Conservation (phyloP, 2,329 filamentous ascomycete genomes). For the Calonectria naviculata region DNA sequence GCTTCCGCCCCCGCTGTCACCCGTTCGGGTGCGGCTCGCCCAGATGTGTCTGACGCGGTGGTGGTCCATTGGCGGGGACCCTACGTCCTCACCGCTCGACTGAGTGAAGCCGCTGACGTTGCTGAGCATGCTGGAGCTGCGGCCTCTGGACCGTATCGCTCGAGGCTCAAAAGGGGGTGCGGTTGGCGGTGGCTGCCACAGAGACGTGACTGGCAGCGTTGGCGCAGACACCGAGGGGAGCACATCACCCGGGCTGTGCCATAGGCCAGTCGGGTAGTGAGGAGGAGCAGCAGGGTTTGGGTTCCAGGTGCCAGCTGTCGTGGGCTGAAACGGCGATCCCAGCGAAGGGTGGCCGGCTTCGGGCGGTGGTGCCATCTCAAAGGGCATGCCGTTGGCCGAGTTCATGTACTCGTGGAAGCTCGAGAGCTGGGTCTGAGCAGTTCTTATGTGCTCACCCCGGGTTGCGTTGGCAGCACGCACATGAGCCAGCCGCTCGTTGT, state of each 20-base stretch:
- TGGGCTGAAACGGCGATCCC: constrained; percentile 38
- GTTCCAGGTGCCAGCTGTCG: constrained; percentile 45
- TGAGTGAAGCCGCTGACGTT: constrained; percentile 75
- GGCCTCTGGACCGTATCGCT: constrained; percentile 60
- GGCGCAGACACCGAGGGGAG: constrained; percentile 45
- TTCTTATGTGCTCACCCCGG: constrained; percentile 44
- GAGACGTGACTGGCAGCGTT: constrained; percentile 44
- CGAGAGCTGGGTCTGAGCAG: constrained; percentile 46
- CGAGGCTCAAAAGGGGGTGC: constrained; percentile 49
- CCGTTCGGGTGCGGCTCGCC: constrained; percentile 40
- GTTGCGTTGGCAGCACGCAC: constrained; percentile 47
- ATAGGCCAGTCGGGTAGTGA: constrained; percentile 50
- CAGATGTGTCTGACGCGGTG: constrained; percentile 36
- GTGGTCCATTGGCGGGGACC: constrained; percentile 37
- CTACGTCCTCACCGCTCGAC: constrained; percentile 64
- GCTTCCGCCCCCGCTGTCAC: constrained; percentile 52
- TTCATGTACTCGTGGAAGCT: constrained; percentile 47
- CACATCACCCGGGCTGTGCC: constrained; percentile 49
- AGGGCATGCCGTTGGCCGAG: constrained; percentile 45
- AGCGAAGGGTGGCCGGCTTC: constrained; percentile 39
- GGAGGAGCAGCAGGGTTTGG: constrained; percentile 46
- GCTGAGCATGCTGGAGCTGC: constrained; percentile 75
- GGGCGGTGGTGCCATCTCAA: constrained; percentile 40
- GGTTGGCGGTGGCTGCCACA: constrained; percentile 52
- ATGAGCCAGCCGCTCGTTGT: constrained; percentile 55